phyloP scores from a whole-genome alignment of 129 eudicot genomes.

The Tagetes erecta region DNA sequence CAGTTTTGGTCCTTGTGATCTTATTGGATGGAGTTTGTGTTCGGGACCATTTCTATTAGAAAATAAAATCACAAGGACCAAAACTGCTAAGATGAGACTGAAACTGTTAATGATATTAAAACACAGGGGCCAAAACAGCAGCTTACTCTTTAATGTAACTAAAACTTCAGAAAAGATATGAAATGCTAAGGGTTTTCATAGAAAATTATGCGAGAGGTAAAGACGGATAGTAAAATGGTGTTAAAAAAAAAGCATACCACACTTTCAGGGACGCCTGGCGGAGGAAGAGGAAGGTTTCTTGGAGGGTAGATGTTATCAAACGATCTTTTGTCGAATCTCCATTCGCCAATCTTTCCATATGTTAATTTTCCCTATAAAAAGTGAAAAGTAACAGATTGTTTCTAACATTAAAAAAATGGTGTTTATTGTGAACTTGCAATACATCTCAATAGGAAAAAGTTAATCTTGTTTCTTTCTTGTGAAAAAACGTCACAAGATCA shows the following conservation, averaged over 20 bases:
- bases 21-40: too few relatives aligned
- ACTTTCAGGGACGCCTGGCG: constrained; percentile 97
- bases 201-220: background rate
- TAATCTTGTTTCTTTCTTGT: background rate
- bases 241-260: constrained; percentile 65
- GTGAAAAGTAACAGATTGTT: background rate
- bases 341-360: constrained; percentile 95
- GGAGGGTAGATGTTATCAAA: constrained; percentile 73
- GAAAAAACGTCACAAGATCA: constrained; percentile 11
- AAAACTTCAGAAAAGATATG: too few relatives aligned
- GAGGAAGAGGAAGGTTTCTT: constrained; percentile 86
- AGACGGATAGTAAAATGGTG: background rate
- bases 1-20: too few relatives aligned
- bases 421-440: background rate
- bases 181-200: too few relatives aligned
- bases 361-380: constrained; percentile 84
- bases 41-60: too few relatives aligned
- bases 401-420: background rate
- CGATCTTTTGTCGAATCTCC: constrained; percentile 99
- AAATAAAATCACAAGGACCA: too few relatives aligned
- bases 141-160: too few relatives aligned
- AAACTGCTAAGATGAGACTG: too few relatives aligned
- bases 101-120: too few relatives aligned
- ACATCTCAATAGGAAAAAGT: background rate
- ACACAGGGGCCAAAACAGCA: too few relatives aligned